Evolutionary conservation across 2,329 filamentous ascomycete species (phyloP).

Genomic region (Neonectria sp.): DNA sequence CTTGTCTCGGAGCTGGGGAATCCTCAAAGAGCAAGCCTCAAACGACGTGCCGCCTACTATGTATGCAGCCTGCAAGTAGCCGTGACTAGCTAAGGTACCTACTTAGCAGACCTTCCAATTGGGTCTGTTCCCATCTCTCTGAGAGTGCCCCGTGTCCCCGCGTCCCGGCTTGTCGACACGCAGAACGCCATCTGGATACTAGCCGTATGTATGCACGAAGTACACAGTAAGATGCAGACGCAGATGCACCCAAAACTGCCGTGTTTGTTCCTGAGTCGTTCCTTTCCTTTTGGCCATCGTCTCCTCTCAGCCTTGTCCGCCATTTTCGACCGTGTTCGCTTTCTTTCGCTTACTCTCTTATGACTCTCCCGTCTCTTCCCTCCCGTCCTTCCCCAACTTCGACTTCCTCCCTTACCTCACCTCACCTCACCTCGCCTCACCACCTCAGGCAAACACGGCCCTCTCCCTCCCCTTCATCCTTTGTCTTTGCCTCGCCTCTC

Average conservation of each 20-base stretch:
- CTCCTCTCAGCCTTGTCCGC: conserved; percentile 13
- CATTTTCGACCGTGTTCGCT: conserved; percentile 8
- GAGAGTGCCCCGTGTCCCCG: conserved; percentile 1
- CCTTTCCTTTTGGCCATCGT: conserved; percentile 10
- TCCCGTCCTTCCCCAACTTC: conserved; percentile 30
- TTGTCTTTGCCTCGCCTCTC: background rate
- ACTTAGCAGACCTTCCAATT: background rate
- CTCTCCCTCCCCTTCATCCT: conserved; percentile 1
- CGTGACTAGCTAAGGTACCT: background rate
- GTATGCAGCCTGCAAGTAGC: conserved; percentile 2
- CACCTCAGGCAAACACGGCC: conserved; percentile 1
- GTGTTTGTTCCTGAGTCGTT: conserved; percentile 24
- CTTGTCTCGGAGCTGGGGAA: background rate
- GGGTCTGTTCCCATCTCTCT: background rate
- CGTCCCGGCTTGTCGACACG: background rate
- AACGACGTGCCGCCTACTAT: background rate
- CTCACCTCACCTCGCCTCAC: background rate
- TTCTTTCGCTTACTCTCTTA: conserved; percentile 30
- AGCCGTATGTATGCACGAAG: background rate
- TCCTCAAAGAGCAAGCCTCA: background rate
- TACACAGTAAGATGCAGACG: background rate
- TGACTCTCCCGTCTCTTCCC: conserved; percentile 21
- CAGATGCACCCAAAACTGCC: background rate
- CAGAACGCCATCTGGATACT: conserved; percentile 29
- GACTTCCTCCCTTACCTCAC: conserved; percentile 6